A percentile compares a stretch with the other conserved stretches of the same genome.
These are phyloP conservation scores for Fraxinus baroniana DNA, from an alignment of 305 asterid species.

Conservation along the genomic window DNA sequence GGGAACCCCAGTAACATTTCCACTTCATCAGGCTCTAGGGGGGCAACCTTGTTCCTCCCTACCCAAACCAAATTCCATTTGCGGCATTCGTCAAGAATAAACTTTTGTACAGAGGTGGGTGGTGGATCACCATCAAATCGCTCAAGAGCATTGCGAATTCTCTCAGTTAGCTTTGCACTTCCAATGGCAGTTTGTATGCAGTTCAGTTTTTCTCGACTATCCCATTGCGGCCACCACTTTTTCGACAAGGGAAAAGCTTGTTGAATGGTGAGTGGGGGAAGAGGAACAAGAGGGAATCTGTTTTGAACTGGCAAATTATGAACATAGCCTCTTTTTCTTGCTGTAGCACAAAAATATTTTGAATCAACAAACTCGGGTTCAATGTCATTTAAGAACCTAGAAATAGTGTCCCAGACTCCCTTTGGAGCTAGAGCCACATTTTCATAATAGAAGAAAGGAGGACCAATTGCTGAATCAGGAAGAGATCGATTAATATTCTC, in stretches of 20 bases:
- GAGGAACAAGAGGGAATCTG: slow-evolving; percentile 70
- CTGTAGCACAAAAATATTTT: slow-evolving; percentile 71
- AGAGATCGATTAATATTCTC: slow-evolving; percentile 39
- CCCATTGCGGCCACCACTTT: slow-evolving; percentile 97
- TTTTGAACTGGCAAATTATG: slow-evolving; percentile 73
- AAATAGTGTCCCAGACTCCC: slow-evolving; percentile 90
- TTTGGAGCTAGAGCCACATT: slow-evolving; percentile 92
- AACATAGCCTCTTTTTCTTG: slow-evolving; percentile 82
- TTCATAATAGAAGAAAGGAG: slow-evolving; percentile 85
- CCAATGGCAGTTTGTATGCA: slow-evolving; percentile 83
- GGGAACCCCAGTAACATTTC: slow-evolving; percentile 87
- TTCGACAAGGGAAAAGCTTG: slow-evolving; percentile 78
- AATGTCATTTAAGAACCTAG: slow-evolving; percentile 54
- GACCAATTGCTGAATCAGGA: slow-evolving; percentile 66
- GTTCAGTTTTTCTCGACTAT: slow-evolving; percentile 63
- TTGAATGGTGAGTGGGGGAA: slow-evolving; percentile 65
- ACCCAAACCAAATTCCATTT: slow-evolving; percentile 91
- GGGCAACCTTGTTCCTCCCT: slow-evolving; percentile 80
- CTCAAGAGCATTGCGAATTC: slow-evolving; percentile 74
- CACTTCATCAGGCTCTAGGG: slow-evolving; percentile 81
- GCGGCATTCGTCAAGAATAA: slow-evolving; percentile 61
- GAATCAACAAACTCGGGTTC: slow-evolving; percentile 91
- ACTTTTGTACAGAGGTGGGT: slow-evolving; percentile 32
- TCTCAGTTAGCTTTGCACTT: slow-evolving; percentile 71
- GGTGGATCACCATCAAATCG: slow-evolving; percentile 66